Conservation (phyloP, 768 basidiomycete genomes). For the Rhizopogon salebrosus region DNA sequence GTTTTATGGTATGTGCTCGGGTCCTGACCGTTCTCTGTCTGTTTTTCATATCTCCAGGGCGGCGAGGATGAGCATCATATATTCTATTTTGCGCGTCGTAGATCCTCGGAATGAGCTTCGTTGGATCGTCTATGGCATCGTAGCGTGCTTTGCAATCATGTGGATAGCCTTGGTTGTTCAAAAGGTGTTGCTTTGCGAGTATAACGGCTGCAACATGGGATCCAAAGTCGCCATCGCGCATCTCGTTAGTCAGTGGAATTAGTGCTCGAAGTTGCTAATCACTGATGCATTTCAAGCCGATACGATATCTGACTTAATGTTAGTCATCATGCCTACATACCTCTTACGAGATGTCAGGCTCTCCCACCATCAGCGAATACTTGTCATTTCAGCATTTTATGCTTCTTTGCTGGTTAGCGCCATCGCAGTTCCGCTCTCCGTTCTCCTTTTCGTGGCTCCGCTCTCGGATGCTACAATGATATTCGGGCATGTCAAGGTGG, state of each 20-base stretch:
- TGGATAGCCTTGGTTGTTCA: constrained; percentile 11
- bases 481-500: constrained; percentile 24
- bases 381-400: constrained; percentile 17
- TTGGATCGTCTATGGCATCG: constrained; percentile 11
- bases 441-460: constrained; percentile 12
- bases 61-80: constrained; percentile 23
- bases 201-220: neutral
- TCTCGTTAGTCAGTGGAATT: constrained; percentile 17
- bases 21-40: too few species aligned
- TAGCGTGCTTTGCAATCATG: constrained; percentile 13
- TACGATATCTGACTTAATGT: constrained; percentile 13
- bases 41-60: constrained; percentile 11
- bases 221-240: constrained; percentile 11
- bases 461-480: constrained; percentile 2
- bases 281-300: constrained; percentile 14
- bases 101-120: constrained; percentile 8
- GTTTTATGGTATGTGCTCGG: constrained; percentile 16
- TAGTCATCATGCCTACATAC: constrained; percentile 12
- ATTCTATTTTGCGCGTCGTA: constrained; percentile 18
- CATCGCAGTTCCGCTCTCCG: constrained; percentile 18
- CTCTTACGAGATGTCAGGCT: constrained; percentile 15
- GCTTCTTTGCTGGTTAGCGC: constrained; percentile 17
- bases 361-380: constrained; percentile 10
- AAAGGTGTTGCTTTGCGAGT: constrained; percentile 13
- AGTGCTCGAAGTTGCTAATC: neutral